Base-by-base conservation (phyloP, 306 rosid species). In the Trifolium repens region DNA sequence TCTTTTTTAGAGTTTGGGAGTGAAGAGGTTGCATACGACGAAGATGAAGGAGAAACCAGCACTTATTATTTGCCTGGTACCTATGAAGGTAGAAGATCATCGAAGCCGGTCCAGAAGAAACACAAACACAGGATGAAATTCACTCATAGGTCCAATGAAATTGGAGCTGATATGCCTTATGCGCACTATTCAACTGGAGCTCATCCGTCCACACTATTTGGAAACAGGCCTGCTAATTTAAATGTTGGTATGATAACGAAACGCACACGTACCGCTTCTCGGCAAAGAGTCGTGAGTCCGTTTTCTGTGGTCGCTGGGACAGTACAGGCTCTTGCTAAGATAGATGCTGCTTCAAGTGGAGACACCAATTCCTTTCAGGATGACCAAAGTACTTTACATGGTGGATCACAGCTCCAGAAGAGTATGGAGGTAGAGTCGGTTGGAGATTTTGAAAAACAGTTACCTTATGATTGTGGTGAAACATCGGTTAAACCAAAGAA, bases 261-360 rank as follows among this genome's bases (percentile, higher is more conserved):
- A 83, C 97, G 97, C 46, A 60, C 82, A 83, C 99, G 99, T 44
- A 96, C 98, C 71, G 97, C 96, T 55, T 57, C 94, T 61, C 87
- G 99, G 82, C 99, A 90, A 77, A 92, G 99, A 88, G 88, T 90
- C 80, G 67, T 83, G 52, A 88, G 92, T 90, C 97, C 97, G 76
- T 90, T 86, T 77, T 49, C 91, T 73, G 79, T 68, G 71, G 83
- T 82, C 82, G 50, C 85, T 76, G 93, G 89, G 80, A 80, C 82
- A 72, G 39, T 72, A 53, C 94, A 89, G 75, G 81, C 87, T 83
- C 96, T 82, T 83, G 84, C 82, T 67, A 96, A 88, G 87, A 84
- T 93, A 55, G 99, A 96, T 79, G 99, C 97, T 87, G 97, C 97
- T 87, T 96, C 98, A 22, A 96, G 99, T 72, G 99, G 99, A 50